Conservation (phyloP, 1,139 yeast species). For the Candida sanyaensis region DNA sequence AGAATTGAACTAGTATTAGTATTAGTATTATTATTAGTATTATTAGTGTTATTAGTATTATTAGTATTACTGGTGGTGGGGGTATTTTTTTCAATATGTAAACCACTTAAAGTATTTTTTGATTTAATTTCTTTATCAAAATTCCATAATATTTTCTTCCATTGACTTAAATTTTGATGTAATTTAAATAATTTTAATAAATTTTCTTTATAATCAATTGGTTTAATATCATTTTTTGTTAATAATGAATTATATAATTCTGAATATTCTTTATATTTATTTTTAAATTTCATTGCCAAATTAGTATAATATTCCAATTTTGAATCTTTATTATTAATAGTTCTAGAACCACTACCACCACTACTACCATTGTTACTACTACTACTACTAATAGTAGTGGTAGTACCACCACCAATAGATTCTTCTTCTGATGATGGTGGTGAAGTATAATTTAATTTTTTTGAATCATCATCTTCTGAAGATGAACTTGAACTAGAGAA, state of each 20-base stretch:
- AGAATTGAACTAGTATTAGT: too few species aligned
- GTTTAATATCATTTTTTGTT: conserved; percentile 14
- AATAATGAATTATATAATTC: conserved; percentile 27
- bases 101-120: conserved; percentile 26
- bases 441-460: conserved; percentile 23
- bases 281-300: conserved; percentile 38
- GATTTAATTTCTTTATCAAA: conserved; percentile 35
- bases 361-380: not conserved
- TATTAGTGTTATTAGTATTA: not conserved
- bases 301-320: conserved; percentile 24
- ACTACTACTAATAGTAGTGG: not conserved
- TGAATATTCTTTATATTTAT: conserved; percentile 42
- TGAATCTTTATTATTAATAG: not conserved
- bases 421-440: conserved; percentile 32
- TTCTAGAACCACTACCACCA: not conserved
- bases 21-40: too few species aligned
- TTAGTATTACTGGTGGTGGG: not conserved
- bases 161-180: conserved; percentile 34
- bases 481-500: conserved; percentile 15
- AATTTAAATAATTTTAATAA: conserved; percentile 33
- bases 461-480: conserved; percentile 21
- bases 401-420: not conserved
- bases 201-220: conserved; percentile 17
- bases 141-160: conserved; percentile 39
- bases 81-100: conserved; percentile 1